These are phyloP conservation scores for Trichoderma asperellum DNA, from an alignment of 2,329 filamentous ascomycete species.

Conservation along the genomic window DNA sequence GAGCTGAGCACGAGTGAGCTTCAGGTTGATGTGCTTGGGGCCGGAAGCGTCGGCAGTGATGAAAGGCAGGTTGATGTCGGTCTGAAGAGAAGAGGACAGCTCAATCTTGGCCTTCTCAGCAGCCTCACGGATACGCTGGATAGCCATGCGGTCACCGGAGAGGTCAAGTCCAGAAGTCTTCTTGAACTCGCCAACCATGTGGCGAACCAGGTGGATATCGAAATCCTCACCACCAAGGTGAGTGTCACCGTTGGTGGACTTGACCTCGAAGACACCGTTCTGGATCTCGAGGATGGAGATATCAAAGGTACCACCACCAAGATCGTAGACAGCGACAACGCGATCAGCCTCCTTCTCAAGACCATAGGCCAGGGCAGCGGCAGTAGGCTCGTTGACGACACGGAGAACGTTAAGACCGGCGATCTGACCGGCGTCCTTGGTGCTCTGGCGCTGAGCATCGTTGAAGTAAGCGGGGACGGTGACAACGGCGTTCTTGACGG, in stretches of 20 bases:
- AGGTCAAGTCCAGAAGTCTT: slow-evolving; percentile 91
- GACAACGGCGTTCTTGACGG: slow-evolving; percentile 93
- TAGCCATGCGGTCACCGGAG: slow-evolving; percentile 92
- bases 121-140: slow-evolving; percentile 97
- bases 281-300: slow-evolving; percentile 97
- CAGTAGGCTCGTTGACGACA: slow-evolving; percentile 97
- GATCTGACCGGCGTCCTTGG: slow-evolving; percentile 97
- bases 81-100: slow-evolving; percentile 91
- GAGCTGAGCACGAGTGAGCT: slow-evolving; percentile 89
- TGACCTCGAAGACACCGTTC: slow-evolving; percentile 97
- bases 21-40: slow-evolving; percentile 97
- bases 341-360: slow-evolving; percentile 92
- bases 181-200: slow-evolving; percentile 96
- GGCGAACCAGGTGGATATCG: slow-evolving; percentile 90
- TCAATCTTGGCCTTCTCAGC: slow-evolving; percentile 99
- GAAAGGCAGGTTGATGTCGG: slow-evolving; percentile 98
- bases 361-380: slow-evolving; percentile 93
- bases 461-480: slow-evolving; percentile 99
- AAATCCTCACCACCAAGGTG: slow-evolving; percentile 99
- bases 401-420: slow-evolving; percentile 94
- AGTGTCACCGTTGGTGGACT: slow-evolving; percentile 98
- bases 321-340: slow-evolving; percentile 93
- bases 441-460: slow-evolving; percentile 95
- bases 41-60: slow-evolving; percentile 95
- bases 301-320: slow-evolving; percentile 99